A percentile compares a stretch with the other conserved stretches of the same genome.
These are phyloP conservation scores for Laburnicola sp. DNA, from an alignment of 2,329 filamentous ascomycete species.

Conservation along the genomic window DNA sequence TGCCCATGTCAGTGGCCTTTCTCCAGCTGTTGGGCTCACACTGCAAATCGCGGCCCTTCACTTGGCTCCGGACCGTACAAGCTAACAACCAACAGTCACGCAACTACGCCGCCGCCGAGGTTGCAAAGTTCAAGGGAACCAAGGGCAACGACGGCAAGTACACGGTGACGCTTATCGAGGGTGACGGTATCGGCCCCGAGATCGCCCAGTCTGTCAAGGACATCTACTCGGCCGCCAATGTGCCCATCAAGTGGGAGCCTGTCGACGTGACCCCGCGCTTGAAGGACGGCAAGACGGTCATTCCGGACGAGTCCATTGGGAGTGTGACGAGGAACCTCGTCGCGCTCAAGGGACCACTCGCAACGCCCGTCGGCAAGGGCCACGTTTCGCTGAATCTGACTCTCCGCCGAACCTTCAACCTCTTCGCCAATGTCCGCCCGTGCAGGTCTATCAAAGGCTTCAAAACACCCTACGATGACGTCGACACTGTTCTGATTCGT, in stretches of 20 bases:
- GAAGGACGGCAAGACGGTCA: slow-evolving; percentile 93
- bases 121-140: slow-evolving; percentile 90
- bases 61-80: not conserved
- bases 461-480: slow-evolving; percentile 97
- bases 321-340: slow-evolving; percentile 96
- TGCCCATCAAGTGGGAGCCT: slow-evolving; percentile 95
- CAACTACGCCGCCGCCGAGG: slow-evolving; percentile 39
- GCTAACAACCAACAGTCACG: slow-evolving; percentile 7
- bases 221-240: slow-evolving; percentile 94
- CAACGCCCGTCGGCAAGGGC: slow-evolving; percentile 97
- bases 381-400: slow-evolving; percentile 99
- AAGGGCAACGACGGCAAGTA: slow-evolving; percentile 92
- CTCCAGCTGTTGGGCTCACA: not conserved
- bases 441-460: slow-evolving; percentile 96
- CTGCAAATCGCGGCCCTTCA: not conserved
- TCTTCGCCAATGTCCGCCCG: slow-evolving; percentile 98
- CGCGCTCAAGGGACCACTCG: slow-evolving; percentile 95
- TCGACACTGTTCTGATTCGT: slow-evolving; percentile 96
- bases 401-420: slow-evolving; percentile 98
- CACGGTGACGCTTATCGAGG: slow-evolving; percentile 95
- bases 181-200: slow-evolving; percentile 97
- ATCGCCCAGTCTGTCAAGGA: slow-evolving; percentile 98
- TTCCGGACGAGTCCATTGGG: slow-evolving; percentile 88
- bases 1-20: slow-evolving; percentile 58
- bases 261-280: slow-evolving; percentile 93